phyloP scores from a whole-genome alignment of 441 rosid genomes.

The Euphorbia celastroides region DNA sequence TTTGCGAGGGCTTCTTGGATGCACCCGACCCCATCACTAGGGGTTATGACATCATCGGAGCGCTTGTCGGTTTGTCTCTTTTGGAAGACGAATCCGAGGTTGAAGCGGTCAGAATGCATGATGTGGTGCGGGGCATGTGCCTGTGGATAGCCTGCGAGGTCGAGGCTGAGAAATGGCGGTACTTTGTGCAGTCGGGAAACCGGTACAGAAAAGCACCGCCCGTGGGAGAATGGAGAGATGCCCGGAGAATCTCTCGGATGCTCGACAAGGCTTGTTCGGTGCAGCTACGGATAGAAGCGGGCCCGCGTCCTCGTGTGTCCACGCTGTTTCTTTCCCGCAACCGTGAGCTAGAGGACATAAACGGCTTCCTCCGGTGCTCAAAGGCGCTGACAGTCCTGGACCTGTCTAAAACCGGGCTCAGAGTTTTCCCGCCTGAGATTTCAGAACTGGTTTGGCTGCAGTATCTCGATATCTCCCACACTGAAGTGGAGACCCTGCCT shows the following conservation, averaged over 20 bases:
- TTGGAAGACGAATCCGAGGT: not conserved
- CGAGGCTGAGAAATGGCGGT: not conserved
- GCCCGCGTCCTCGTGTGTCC: not conserved
- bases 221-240: not conserved
- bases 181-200: not conserved
- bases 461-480: not conserved
- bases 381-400: not conserved
- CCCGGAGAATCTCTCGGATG: not conserved
- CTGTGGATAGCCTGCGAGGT: not conserved
- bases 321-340: not conserved
- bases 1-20: not conserved
- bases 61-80: not conserved
- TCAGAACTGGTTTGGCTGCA: not conserved
- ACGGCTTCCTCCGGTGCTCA: not conserved
- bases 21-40: not conserved
- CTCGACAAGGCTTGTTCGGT: not conserved
- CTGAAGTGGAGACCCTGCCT: not conserved
- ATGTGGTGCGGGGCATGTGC: not conserved
- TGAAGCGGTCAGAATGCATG: not conserved
- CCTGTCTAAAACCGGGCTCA: not conserved
- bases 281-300: not conserved
- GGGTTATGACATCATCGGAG: not conserved
- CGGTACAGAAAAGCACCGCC: not conserved
- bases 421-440: not conserved
- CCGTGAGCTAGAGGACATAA: not conserved